Conservation (phyloP, 2,329 filamentous ascomycete genomes). For the Aspergillaceae sp. region DNA sequence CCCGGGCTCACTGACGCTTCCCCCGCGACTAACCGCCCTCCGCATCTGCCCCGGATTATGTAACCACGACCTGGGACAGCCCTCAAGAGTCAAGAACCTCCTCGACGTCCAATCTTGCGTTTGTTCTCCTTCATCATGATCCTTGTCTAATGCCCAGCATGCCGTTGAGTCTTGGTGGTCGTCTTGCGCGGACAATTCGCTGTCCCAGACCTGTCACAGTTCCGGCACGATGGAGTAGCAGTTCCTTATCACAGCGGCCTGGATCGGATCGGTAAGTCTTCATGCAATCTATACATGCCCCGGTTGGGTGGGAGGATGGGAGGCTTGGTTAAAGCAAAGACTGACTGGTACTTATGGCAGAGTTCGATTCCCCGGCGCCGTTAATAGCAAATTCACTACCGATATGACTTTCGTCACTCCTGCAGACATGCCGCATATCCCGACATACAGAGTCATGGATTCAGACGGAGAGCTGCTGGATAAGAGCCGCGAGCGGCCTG, state of each 20-base stretch:
- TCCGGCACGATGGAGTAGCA: slow-evolving; percentile 40
- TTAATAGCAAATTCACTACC: slow-evolving; percentile 87
- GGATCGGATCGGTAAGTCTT: slow-evolving; percentile 50
- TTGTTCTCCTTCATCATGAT: neutral
- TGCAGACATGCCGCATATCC: slow-evolving; percentile 62
- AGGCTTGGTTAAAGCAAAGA: neutral
- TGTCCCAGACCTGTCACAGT: neutral
- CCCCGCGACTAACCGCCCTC: slow-evolving; percentile 14
- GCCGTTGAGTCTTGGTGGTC: neutral
- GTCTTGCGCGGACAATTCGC: neutral
- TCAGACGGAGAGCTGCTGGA: slow-evolving; percentile 81
- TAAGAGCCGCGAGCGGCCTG: slow-evolving; percentile 52
- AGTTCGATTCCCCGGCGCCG: slow-evolving; percentile 76
- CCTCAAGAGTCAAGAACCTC: neutral
- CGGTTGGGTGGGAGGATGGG: neutral
- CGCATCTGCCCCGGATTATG: slow-evolving; percentile 6
- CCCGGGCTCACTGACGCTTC: slow-evolving; percentile 10
- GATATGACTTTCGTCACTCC: slow-evolving; percentile 69
- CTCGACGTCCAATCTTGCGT: neutral
- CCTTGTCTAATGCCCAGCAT: neutral
- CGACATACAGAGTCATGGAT: slow-evolving; percentile 86
- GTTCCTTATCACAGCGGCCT: slow-evolving; percentile 49
- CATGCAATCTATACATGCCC: too few species aligned
- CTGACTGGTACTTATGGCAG: slow-evolving; percentile 25
- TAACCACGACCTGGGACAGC: neutral